These are phyloP conservation scores for Mortierella sp. DNA, from an alignment of 371 early-diverging fungal species.

Conservation along the genomic window DNA sequence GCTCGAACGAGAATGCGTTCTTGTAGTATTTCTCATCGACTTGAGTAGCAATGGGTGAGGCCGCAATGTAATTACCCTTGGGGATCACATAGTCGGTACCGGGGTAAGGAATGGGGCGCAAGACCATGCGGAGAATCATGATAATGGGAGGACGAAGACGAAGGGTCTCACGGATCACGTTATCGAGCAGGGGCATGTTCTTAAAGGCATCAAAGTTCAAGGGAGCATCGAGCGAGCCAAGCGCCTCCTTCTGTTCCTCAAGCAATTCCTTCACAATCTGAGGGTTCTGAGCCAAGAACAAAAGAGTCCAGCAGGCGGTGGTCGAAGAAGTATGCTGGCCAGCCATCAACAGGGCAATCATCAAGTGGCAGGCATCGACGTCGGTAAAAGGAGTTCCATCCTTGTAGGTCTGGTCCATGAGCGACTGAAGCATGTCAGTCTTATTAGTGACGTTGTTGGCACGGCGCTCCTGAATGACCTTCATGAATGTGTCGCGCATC, in stretches of 20 bases:
- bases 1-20: conserved; percentile 83
- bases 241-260: conserved; percentile 70
- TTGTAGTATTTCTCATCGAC: conserved; percentile 83
- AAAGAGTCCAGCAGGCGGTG: conserved; percentile 91
- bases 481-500: conserved; percentile 83
- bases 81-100: conserved; percentile 87
- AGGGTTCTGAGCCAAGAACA: conserved; percentile 87
- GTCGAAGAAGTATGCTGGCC: conserved; percentile 97
- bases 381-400: conserved; percentile 84
- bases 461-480: conserved; percentile 86
- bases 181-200: conserved; percentile 81
- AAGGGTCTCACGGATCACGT: conserved; percentile 89
- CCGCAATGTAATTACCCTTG: conserved; percentile 88
- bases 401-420: conserved; percentile 91
- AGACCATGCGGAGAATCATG: conserved; percentile 93
- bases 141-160: conserved; percentile 95
- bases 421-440: conserved; percentile 83
- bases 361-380: conserved; percentile 89
- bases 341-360: conserved; percentile 96
- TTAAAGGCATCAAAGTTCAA: conserved; percentile 84
- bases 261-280: conserved; percentile 68
- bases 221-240: conserved; percentile 68
- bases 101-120: conserved; percentile 72
- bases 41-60: conserved; percentile 87
- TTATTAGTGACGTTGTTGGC: conserved; percentile 59